Conservation (phyloP, 352 stramenopile species). For the Blastocystis hominis region DNA sequence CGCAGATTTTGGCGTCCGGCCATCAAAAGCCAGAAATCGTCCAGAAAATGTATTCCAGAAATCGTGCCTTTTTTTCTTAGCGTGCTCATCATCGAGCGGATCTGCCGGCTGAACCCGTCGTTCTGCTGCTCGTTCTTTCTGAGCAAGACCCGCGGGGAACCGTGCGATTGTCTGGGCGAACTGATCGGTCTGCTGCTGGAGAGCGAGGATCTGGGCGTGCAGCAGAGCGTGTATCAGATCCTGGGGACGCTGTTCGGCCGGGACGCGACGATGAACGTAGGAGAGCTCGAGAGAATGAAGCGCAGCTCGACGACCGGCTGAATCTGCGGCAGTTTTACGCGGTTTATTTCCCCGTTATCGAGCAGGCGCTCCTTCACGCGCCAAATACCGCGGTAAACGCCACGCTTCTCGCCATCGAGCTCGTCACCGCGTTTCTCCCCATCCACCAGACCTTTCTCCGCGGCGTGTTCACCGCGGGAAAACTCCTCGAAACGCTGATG, state of each 20-base stretch:
- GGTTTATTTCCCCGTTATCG: background rate
- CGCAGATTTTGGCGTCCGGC: background rate
- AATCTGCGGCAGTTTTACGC: background rate
- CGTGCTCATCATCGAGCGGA: background rate
- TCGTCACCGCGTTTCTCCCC: background rate
- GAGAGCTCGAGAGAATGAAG: background rate
- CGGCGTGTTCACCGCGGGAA: background rate
- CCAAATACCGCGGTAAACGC: background rate
- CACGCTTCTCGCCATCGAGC: background rate
- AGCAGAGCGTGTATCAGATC: slow-evolving; percentile 24
- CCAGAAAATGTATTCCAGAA: slow-evolving; percentile 7
- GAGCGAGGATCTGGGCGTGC: background rate
- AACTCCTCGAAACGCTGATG: background rate
- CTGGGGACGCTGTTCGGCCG: background rate
- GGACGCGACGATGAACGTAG: background rate
- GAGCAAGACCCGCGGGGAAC: background rate
- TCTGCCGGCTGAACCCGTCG: background rate
- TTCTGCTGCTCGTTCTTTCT: slow-evolving; percentile 1
- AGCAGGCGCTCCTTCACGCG: background rate
- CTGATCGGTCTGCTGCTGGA: background rate
- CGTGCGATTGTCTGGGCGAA: background rate
- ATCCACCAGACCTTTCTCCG: background rate
- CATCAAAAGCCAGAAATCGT: background rate
- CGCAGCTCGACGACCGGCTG: background rate
- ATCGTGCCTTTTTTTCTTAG: background rate